Evolutionary conservation across 345 rosid genomes (phyloP).

Genomic region (Eucalyptus albens): DNA sequence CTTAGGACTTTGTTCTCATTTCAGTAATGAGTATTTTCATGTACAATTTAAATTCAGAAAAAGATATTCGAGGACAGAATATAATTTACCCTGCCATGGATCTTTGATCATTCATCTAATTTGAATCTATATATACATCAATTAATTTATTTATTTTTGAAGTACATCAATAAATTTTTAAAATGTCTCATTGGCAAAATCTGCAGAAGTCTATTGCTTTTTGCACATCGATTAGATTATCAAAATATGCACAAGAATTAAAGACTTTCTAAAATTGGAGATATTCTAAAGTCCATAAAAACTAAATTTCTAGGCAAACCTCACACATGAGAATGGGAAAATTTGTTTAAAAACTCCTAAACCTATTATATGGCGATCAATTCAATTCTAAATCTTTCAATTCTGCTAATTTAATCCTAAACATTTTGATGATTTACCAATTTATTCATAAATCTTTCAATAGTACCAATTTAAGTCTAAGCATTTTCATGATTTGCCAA

Average conservation of each 20-base stretch:
- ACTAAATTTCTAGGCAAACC: neutral
- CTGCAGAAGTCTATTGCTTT: neutral
- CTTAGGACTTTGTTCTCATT: neutral
- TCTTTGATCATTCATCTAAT: neutral
- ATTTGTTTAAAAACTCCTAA: too few species aligned
- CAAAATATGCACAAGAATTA: neutral
- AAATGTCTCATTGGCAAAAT: neutral
- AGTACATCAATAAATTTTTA: too few species aligned
- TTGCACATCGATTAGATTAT: neutral
- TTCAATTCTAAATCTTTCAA: too few species aligned
- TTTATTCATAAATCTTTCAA: too few species aligned
- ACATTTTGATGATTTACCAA: fast-evolving
- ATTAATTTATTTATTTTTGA: too few species aligned
- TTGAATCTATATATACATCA: neutral
- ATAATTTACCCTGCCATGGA: neutral
- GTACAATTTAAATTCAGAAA: neutral
- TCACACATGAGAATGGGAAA: neutral
- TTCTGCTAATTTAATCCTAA: fast-evolving
- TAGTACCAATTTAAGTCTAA: fast-evolving
- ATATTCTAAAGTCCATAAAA: neutral
- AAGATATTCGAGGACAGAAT: neutral
- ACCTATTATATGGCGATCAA: fast-evolving
- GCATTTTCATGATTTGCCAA: too few species aligned
- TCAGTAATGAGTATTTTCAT: neutral
- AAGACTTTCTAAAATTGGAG: neutral